These are phyloP conservation scores for Ramularia endophylla DNA, from an alignment of 2,329 filamentous ascomycete genomes.

Conservation along the genomic window DNA sequence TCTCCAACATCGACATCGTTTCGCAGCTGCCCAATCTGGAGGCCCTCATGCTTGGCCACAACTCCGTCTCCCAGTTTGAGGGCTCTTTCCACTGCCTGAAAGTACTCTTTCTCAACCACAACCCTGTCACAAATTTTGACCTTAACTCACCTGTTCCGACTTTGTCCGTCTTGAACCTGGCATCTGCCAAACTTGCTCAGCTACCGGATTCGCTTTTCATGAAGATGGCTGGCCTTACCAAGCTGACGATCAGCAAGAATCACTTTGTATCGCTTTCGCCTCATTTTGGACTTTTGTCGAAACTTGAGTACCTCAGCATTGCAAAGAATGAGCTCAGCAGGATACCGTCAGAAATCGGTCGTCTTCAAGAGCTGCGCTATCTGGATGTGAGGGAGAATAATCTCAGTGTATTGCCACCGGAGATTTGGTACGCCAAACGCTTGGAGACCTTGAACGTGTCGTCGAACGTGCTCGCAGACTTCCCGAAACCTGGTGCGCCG, in stretches of 20 bases:
- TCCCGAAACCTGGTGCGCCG: constrained; percentile 74
- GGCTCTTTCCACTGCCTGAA: constrained; percentile 82
- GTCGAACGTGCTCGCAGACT: constrained; percentile 84
- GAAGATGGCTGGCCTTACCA: constrained; percentile 79
- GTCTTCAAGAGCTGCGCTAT: constrained; percentile 73
- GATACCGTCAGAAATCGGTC: constrained; percentile 81
- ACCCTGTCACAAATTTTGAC: constrained; percentile 91
- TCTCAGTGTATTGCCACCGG: constrained; percentile 76
- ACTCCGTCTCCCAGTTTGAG: constrained; percentile 81
- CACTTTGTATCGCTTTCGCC: constrained; percentile 87
- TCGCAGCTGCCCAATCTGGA: constrained; percentile 80
- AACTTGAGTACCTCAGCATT: constrained; percentile 86
- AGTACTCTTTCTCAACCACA: constrained; percentile 84
- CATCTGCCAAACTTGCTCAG: constrained; percentile 83
- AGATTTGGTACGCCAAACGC: constrained; percentile 93
- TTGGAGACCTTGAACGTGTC: constrained; percentile 91
- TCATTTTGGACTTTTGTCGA: constrained; percentile 76
- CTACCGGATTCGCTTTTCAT: constrained; percentile 81
- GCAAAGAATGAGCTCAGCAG: constrained; percentile 84
- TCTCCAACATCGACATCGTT: constrained; percentile 82
- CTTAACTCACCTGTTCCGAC: constrained; percentile 71
- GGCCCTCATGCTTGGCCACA: constrained; percentile 85
- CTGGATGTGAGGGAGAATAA: constrained; percentile 94
- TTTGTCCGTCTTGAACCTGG: constrained; percentile 79
- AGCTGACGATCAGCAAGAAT: constrained; percentile 86